Evolutionary conservation across 1,139 yeast species (phyloP), one percentile per base, ranked within the genome.

Genomic region (Geotrichum cucujoidarum): DNA sequence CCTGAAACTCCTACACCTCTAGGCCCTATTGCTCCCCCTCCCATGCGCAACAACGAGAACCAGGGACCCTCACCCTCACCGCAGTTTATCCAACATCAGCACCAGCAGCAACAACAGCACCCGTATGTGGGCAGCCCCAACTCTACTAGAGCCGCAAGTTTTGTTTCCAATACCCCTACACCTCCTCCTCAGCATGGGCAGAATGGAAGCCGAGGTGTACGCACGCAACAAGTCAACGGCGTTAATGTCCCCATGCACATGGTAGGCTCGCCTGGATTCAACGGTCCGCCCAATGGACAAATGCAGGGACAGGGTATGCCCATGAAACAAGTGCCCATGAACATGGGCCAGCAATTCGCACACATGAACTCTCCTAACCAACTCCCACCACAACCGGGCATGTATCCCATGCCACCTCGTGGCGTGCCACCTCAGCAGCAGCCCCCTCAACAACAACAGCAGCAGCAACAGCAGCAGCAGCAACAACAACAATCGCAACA

Each of bases 1-100:
- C 83, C 49, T 73, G 87, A 65, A 78, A 81, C 60, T 78, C 85
- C 71, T 74, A 83, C 70, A 60, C 77, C 61, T 58, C 75, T 45
- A 61, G 71, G 58, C 70, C 77, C 49, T 63, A 69, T 50, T 68
- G 72, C 46, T 58, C 61, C 49, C 57, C 66, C 48, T 63, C 66
- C 38, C 58, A 60, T 48, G 57, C 66, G 18, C 40, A 60, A 7
- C 54, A 25, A 36, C 16, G 35, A 35, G 4, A 33, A 11, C 16
- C 25, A 24, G 4, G 18, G 16, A 22, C 14, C 22, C 21, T 14
- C 21, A 6, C 22, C 27, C 5, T 35, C 39, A 21, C n/a, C n/a
- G n/a, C n/a, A n/a, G n/a, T n/a, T n/a, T n/a, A n/a, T n/a, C n/a
- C n/a, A n/a, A n/a, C n/a, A n/a, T n/a, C n/a, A n/a, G n/a, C n/a